A percentile compares a stretch with the other conserved stretches of the same genome.
Evolutionary conservation across 2,329 filamentous ascomycete genomes (phyloP).

Genomic region (Paecilomyces variotii): DNA sequence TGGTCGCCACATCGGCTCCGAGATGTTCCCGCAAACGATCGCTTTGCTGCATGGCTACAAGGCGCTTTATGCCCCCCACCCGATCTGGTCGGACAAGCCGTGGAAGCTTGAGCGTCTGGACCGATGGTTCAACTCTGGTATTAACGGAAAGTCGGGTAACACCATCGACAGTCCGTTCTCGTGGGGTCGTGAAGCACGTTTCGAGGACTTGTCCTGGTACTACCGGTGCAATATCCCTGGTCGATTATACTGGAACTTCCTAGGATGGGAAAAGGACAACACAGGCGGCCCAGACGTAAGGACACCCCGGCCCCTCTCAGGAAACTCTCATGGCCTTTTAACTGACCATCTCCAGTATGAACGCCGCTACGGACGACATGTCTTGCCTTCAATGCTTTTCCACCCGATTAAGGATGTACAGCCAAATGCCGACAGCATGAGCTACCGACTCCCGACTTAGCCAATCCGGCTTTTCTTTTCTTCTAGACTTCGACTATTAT

Average conservation of each 20-base stretch:
- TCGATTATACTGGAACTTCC: constrained; percentile 22
- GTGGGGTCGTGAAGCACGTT: constrained; percentile 24
- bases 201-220: constrained; percentile 27
- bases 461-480: constrained; percentile 1
- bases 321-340: neutral
- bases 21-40: constrained; percentile 69
- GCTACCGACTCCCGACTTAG: constrained; percentile 9
- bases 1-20: constrained; percentile 68
- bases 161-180: constrained; percentile 25
- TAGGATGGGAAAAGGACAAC: constrained; percentile 22
- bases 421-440: constrained; percentile 10
- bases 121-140: constrained; percentile 24
- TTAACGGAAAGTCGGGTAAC: constrained; percentile 22
- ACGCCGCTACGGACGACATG: constrained; percentile 13
- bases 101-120: constrained; percentile 14
- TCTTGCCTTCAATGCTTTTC: constrained; percentile 22
- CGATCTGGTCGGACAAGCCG: constrained; percentile 66
- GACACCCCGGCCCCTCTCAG: neutral
- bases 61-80: constrained; percentile 69
- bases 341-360: constrained; percentile 7
- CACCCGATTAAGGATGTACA: constrained; percentile 34
- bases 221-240: constrained; percentile 24
- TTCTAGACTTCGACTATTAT: neutral
- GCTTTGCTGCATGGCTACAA: constrained; percentile 72
- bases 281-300: constrained; percentile 9